Evolutionary conservation across 2,329 filamentous ascomycete species (phyloP).

Genomic region (Sporothrix mexicana): DNA sequence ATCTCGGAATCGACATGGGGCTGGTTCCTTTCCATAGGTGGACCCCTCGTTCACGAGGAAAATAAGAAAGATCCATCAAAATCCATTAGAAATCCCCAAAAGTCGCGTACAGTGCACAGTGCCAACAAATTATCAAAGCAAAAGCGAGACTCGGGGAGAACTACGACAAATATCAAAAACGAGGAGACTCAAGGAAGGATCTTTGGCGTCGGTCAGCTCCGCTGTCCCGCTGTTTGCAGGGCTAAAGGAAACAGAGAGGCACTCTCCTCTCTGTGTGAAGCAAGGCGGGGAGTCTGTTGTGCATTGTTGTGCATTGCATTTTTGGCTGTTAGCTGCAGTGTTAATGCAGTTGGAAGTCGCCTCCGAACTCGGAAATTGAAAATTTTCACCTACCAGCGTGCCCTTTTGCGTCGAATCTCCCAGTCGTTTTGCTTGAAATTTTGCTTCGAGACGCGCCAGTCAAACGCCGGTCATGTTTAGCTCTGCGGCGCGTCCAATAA

Average conservation of each 20-base stretch:
- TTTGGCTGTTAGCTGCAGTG: not conserved
- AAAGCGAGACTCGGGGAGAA: not conserved
- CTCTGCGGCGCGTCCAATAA: not conserved
- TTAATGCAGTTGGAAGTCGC: not conserved
- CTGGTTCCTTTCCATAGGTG: too few relatives aligned
- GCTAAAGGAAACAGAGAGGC: not conserved
- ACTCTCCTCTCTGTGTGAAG: not conserved
- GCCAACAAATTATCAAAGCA: not conserved
- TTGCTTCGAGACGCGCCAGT: not conserved
- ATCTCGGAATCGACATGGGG: not conserved
- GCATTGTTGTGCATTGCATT: not conserved
- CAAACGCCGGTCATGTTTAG: not conserved
- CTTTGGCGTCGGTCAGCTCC: conserved; percentile 24
- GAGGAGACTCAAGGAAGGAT: not conserved
- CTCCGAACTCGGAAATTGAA: conserved; percentile 32
- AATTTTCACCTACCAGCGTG: not conserved
- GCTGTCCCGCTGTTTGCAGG: not conserved
- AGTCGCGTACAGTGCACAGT: conserved; percentile 2
- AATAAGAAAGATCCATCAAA: too few relatives aligned
- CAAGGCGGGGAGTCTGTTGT: not conserved
- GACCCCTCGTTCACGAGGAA: too few relatives aligned
- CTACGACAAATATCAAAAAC: too few relatives aligned
- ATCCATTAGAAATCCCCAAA: too few relatives aligned
- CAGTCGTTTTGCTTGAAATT: not conserved
- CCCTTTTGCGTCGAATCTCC: not conserved